Conservation (phyloP, 257 asterid genomes). For the Forsythia suspensa region DNA sequence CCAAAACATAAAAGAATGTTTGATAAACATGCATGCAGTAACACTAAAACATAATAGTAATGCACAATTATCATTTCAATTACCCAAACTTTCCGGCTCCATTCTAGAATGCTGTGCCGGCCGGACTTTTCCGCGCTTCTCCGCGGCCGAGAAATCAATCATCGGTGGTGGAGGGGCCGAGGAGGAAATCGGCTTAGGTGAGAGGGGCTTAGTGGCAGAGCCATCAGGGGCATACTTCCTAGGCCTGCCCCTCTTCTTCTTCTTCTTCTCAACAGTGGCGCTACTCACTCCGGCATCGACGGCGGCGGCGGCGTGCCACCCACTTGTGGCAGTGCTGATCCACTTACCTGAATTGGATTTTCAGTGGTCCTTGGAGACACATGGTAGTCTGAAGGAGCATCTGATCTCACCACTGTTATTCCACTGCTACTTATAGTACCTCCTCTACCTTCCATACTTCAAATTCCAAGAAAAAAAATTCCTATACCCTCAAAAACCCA, state of each 20-base stretch:
- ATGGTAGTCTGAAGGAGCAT: slow-evolving; percentile 88
- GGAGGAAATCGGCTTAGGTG: slow-evolving; percentile 88
- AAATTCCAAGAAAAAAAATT: slow-evolving; percentile 11
- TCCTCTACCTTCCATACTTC: slow-evolving; percentile 51
- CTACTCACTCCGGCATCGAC: slow-evolving; percentile 25
- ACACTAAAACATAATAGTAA: neutral
- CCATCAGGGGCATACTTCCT: slow-evolving; percentile 90
- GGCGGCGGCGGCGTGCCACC: slow-evolving; percentile 27
- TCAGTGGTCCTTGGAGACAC: slow-evolving; percentile 68
- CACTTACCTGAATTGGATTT: slow-evolving; percentile 37
- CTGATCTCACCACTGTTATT: slow-evolving; percentile 90
- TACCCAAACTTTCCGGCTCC: slow-evolving; percentile 55
- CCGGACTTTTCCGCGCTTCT: slow-evolving; percentile 63
- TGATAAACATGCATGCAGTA: slow-evolving; percentile 40
- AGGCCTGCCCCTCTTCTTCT: slow-evolving; percentile 91
- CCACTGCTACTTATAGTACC: slow-evolving; percentile 56
- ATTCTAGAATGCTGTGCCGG: slow-evolving; percentile 44
- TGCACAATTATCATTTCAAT: slow-evolving; percentile 11
- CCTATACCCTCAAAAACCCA: slow-evolving; percentile 37
- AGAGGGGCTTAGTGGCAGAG: slow-evolving; percentile 45
- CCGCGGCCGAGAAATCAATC: slow-evolving; percentile 76
- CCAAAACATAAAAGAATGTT: slow-evolving; percentile 15
- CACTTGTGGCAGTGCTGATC: slow-evolving; percentile 41
- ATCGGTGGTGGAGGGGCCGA: slow-evolving; percentile 84
- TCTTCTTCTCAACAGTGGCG: slow-evolving; percentile 49